Base-by-base conservation (phyloP, 805 yeast genomes). In the Candida maltosa region DNA sequence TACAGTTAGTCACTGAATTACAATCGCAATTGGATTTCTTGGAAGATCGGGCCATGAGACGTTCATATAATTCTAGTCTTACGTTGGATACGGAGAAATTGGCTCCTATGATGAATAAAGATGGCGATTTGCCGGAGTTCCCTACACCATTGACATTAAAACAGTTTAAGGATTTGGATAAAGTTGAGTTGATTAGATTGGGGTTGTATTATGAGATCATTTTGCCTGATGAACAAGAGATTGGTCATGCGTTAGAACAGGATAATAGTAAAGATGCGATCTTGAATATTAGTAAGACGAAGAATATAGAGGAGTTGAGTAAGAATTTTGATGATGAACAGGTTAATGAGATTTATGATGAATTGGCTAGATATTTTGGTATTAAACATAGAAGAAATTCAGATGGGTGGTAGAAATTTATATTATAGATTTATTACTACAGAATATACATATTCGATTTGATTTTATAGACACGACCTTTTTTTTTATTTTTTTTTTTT, bases 1-100 rank as follows among this genome's bases (percentile, higher is more conserved):
- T 84, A 3, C 91, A 87, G 52, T 67, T 89, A 30, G 97, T 88
- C 10, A 87, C 86, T 8, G 97, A 89, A 57, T 63, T 89, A 37
- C 97, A 89, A 59, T 85, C 86, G 6, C 97, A 89, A 60, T 69
- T 89, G 50, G 89, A 85, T 35, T 65, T 73, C 16, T 55, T 84
- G 22, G 97, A 89, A 52, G 86, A 85, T 46, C 73, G 95, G 46
- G 75, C 83, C 12, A 73, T 85, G 29, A 71, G 84, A 44, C 71
- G 97, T 56, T 64, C 80, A 3, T 73, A 88, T 53, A 65, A 84
- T 1, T 69, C 70, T 17, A 65, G 78, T 37, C 46, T 51, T 0
- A 53, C 56, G 0, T 58, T 60, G 8, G 61, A 61, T 11, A 16
- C 29, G 2, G 49, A 46, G 1, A 42, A 55, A 5, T 50, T 87